Percentiles rank a stretch among this genome's conserved stretches.
These are phyloP conservation scores for Podaxis sp. DNA, from an alignment of 768 basidiomycete genomes.

Conservation along the genomic window DNA sequence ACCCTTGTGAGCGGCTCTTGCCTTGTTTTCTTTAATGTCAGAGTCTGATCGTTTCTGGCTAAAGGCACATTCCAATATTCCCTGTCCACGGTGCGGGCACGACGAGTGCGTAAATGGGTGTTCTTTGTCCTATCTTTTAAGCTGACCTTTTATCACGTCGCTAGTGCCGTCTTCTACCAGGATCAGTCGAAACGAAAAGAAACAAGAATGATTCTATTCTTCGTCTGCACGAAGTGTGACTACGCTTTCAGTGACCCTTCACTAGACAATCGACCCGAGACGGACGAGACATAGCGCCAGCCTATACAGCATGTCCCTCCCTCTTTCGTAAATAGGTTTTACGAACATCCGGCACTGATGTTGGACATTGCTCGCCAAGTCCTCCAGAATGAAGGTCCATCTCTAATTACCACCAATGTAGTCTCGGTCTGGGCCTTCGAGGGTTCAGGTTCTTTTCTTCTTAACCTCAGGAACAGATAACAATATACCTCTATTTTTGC, in stretches of 20 bases:
- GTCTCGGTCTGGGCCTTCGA: no score
- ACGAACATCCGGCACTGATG: neutral
- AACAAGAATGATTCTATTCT: constrained; percentile 93
- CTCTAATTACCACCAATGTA: no score
- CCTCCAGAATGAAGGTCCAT: neutral
- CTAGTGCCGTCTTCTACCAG: constrained; percentile 92
- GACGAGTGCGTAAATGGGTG: constrained; percentile 64
- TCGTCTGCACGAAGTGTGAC: constrained; percentile 83
- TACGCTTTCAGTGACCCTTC: constrained; percentile 73
- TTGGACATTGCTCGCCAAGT: neutral
- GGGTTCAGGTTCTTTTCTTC: no score
- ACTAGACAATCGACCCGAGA: constrained; percentile 44
- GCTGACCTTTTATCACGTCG: constrained; percentile 12
- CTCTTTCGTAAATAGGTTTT: neutral
- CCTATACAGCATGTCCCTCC: neutral
- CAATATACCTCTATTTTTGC: no score
- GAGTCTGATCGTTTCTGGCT: neutral
- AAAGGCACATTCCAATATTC: constrained; percentile 81
- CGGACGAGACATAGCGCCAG: constrained; percentile 21
- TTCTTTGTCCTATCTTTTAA: neutral
- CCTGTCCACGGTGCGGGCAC: constrained; percentile 79
- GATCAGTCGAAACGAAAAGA: constrained; percentile 97
- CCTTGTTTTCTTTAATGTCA: neutral
- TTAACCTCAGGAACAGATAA: no score
- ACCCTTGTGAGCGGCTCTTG: constrained; percentile 61